These are phyloP conservation scores for Begonia peltatifolia DNA, from an alignment of 306 rosid species.

Conservation along the genomic window DNA sequence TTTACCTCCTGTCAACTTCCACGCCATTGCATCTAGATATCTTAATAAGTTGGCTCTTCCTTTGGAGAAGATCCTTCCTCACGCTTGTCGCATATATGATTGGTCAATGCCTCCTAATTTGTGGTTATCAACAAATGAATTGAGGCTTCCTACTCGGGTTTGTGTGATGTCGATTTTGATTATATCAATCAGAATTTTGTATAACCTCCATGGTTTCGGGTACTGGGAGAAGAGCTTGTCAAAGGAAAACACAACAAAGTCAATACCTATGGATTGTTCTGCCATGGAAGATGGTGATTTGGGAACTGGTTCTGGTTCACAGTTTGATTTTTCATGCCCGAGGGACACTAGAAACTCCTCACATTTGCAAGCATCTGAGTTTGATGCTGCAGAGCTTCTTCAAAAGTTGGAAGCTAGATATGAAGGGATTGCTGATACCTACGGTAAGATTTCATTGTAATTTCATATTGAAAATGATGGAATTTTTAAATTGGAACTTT, in stretches of 20 bases:
- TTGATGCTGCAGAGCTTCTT: slow-evolving; percentile 44
- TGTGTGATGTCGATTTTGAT: slow-evolving; percentile 73
- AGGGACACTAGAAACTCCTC: slow-evolving; percentile 13
- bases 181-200: slow-evolving; percentile 60
- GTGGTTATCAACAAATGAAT: slow-evolving; percentile 57
- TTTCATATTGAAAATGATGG: slow-evolving; percentile 1
- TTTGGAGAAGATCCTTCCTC: slow-evolving; percentile 41
- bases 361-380: slow-evolving; percentile 16
- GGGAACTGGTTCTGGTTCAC: slow-evolving; percentile 14
- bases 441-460: slow-evolving; percentile 23
- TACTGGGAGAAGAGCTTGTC: slow-evolving; percentile 78
- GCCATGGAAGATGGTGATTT: slow-evolving; percentile 10
- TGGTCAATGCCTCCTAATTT: slow-evolving; percentile 76
- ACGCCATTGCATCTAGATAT: slow-evolving; percentile 50
- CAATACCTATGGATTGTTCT: too few relatives aligned
- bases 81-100: slow-evolving; percentile 49
- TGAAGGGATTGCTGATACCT: slow-evolving; percentile 30
- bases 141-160: slow-evolving; percentile 67
- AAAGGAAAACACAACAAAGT: neutral
- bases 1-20: slow-evolving; percentile 82
- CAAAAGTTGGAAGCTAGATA: slow-evolving; percentile 43
- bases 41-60: slow-evolving; percentile 53
- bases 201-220: slow-evolving; percentile 65
- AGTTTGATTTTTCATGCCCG: slow-evolving; percentile 9
- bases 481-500: neutral